Evolutionary conservation across 2,329 filamentous ascomycete species (phyloP).

Genomic region (Fusarium clavum): DNA sequence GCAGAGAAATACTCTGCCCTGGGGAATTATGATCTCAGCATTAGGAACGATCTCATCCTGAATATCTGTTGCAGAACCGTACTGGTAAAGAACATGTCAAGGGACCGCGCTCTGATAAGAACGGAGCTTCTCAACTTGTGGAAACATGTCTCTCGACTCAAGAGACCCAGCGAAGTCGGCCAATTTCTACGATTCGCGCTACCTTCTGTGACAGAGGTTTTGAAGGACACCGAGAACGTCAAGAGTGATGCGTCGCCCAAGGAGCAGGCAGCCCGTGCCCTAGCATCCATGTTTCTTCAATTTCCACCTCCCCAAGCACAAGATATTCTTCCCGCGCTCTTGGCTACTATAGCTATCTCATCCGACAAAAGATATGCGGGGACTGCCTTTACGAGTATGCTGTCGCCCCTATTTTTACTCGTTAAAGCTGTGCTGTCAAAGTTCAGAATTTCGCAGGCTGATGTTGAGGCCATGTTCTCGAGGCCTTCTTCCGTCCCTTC

Average conservation of each 20-base stretch:
- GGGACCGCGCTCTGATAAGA: slow-evolving; percentile 35
- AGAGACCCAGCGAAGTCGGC: slow-evolving; percentile 44
- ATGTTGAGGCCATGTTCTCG: slow-evolving; percentile 38
- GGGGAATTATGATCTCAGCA: slow-evolving; percentile 45
- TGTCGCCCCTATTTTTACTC: slow-evolving; percentile 49
- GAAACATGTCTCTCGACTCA: slow-evolving; percentile 53
- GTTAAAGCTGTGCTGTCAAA: slow-evolving; percentile 40
- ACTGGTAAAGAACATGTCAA: slow-evolving; percentile 23
- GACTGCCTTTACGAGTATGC: slow-evolving; percentile 15
- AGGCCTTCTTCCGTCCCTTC: slow-evolving; percentile 29
- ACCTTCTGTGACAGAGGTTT: slow-evolving; percentile 47
- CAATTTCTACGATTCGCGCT: slow-evolving; percentile 46
- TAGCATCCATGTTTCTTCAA: slow-evolving; percentile 51
- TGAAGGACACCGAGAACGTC: slow-evolving; percentile 29
- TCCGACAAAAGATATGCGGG: slow-evolving; percentile 45
- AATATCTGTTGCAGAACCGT: slow-evolving; percentile 48
- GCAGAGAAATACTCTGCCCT: slow-evolving; percentile 44
- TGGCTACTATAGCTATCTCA: slow-evolving; percentile 49
- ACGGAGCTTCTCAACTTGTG: slow-evolving; percentile 52
- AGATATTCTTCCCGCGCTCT: slow-evolving; percentile 48
- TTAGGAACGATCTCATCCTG: slow-evolving; percentile 49
- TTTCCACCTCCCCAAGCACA: slow-evolving; percentile 41
- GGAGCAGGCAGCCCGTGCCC: slow-evolving; percentile 30
- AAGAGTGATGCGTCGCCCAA: neutral
- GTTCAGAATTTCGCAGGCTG: slow-evolving; percentile 27